Conservation (phyloP, 1,139 yeast species). For the Taphrina populina region DNA sequence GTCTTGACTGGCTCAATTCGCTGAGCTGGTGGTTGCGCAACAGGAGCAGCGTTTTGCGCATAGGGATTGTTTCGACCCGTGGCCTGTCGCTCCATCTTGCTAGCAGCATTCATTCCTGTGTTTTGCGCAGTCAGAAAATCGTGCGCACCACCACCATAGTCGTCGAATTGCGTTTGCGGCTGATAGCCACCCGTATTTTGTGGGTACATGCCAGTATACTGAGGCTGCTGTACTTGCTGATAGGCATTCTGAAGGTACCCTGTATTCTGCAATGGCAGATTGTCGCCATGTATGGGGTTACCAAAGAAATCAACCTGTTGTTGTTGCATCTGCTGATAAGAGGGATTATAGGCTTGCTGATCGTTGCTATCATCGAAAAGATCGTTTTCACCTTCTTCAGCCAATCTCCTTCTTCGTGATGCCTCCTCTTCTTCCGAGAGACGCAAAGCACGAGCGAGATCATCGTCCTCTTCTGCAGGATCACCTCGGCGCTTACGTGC, state of each 20-base stretch:
- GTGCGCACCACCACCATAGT: constrained; percentile 40
- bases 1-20: constrained; percentile 63
- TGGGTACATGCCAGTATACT: constrained; percentile 43
- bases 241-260: constrained; percentile 53
- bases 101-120: constrained; percentile 44
- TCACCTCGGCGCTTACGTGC: constrained; percentile 54
- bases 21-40: constrained; percentile 45
- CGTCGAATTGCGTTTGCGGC: constrained; percentile 44
- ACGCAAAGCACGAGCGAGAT: constrained; percentile 74
- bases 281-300: constrained; percentile 58
- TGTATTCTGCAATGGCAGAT: constrained; percentile 43
- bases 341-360: constrained; percentile 43
- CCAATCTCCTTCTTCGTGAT: constrained; percentile 41
- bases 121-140: constrained; percentile 41
- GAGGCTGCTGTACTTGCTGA: constrained; percentile 40
- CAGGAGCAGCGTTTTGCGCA: constrained; percentile 53
- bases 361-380: constrained; percentile 42
- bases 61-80: constrained; percentile 93
- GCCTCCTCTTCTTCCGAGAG: constrained; percentile 85
- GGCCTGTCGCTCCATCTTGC: constrained; percentile 55
- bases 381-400: constrained; percentile 42
- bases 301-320: constrained; percentile 66
- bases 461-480: constrained; percentile 58
- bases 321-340: constrained; percentile 40
- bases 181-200: constrained; percentile 43